phyloP scores from a whole-genome alignment of 1,284 basidiomycete genomes.

The Irpex sp. region DNA sequence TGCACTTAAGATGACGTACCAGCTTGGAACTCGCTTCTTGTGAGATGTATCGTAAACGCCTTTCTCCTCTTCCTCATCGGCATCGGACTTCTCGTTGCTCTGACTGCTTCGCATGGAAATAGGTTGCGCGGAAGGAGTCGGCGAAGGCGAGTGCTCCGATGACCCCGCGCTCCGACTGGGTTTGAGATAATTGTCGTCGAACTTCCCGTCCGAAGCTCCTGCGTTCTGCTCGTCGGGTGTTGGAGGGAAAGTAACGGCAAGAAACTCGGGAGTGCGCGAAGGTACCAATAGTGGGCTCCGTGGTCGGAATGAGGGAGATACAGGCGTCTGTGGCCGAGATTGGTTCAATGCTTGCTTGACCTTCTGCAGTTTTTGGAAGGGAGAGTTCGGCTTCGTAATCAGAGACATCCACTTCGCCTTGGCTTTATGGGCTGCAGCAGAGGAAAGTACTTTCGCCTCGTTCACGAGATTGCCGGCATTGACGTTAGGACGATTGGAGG shows the following conservation, averaged over 20 bases:
- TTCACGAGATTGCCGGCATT: conserved; percentile 22
- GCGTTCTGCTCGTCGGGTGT: conserved; percentile 7
- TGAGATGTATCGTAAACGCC: conserved; percentile 76
- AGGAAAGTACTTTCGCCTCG: conserved; percentile 34
- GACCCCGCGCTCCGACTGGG: conserved; percentile 3
- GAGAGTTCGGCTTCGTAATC: conserved; percentile 29
- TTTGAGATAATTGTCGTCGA: conserved; percentile 5
- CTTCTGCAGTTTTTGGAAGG: conserved; percentile 14
- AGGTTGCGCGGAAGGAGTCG: neutral
- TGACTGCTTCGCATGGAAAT: conserved; percentile 4
- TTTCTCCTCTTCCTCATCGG: conserved; percentile 40
- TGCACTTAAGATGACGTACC: conserved; percentile 38
- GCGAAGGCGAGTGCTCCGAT: neutral
- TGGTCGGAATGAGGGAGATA: neutral
- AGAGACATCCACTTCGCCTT: conserved; percentile 57
- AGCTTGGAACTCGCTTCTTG: conserved; percentile 80
- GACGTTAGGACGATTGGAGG: conserved; percentile 17
- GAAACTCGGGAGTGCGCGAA: conserved; percentile 7
- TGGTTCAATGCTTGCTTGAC: conserved; percentile 4
- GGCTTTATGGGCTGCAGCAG: conserved; percentile 49
- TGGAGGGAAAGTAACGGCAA: conserved; percentile 8
- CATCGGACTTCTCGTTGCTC: conserved; percentile 17
- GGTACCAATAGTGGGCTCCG: neutral
- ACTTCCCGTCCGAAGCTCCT: neutral
- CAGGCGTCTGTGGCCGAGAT: neutral